Percentiles rank a stretch among this genome's conserved stretches.
phyloP scores from a whole-genome alignment of 78 protist species.

The Blattamonas nauphoetae region DNA sequence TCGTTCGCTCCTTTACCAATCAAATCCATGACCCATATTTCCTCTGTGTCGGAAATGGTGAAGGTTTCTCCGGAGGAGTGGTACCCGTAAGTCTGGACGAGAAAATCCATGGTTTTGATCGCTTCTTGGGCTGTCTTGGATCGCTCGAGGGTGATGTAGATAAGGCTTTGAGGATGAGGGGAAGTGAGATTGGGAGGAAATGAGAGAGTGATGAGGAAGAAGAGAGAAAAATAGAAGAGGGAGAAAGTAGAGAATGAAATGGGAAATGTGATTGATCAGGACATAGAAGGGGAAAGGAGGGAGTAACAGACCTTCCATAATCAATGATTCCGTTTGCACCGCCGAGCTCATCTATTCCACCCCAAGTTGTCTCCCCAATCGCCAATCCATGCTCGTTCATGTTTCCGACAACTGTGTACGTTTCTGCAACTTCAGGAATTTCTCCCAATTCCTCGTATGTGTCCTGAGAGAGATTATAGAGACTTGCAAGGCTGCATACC shows the following conservation, averaged over 20 bases:
- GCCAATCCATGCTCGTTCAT: conserved; percentile 12
- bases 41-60: conserved; percentile 28
- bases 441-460: conserved; percentile 18
- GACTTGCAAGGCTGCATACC: too few relatives aligned
- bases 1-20: conserved; percentile 5
- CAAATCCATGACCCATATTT: conserved; percentile 13
- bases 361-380: conserved; percentile 33
- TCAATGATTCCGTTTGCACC: neutral
- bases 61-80: conserved; percentile 29
- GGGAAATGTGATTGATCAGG: too few relatives aligned
- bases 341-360: neutral
- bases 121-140: conserved; percentile 33
- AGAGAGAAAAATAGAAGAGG: too few relatives aligned
- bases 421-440: conserved; percentile 11
- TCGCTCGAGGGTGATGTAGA: conserved; percentile 26
- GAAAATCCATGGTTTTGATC: conserved; percentile 2
- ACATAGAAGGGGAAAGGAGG: neutral
- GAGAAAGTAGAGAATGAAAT: too few relatives aligned
- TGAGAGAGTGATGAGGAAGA: too few relatives aligned
- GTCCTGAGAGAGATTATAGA: too few relatives aligned
- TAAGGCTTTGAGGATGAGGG: conserved; percentile 20
- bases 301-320: neutral
- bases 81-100: conserved; percentile 24
- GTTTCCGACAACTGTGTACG: conserved; percentile 35
- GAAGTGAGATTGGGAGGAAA: too few relatives aligned